Conservation (phyloP, 1,284 basidiomycete species). For the Cutaneotrichosporon sp. region DNA sequence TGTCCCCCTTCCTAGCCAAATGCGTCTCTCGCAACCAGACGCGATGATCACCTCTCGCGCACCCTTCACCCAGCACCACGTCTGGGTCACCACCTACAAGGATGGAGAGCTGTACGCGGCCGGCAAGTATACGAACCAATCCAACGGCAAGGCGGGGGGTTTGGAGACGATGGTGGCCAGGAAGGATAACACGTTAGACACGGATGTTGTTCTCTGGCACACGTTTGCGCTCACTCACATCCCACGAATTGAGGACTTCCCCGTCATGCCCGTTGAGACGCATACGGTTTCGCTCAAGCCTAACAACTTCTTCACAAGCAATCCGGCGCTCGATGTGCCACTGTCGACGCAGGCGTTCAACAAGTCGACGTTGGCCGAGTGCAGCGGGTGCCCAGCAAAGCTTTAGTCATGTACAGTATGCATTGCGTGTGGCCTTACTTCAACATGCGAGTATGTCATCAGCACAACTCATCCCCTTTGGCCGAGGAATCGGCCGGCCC, state of each 20-base stretch:
- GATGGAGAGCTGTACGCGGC: constrained; percentile 13
- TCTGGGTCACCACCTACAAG: constrained; percentile 9
- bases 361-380: constrained; percentile 24
- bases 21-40: constrained; percentile 11
- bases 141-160: constrained; percentile 5
- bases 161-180: constrained; percentile 2
- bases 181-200: not conserved
- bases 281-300: constrained; percentile 10
- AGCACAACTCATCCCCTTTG: too few relatives aligned
- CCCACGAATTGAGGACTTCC: constrained; percentile 9
- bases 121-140: constrained; percentile 13
- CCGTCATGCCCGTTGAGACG: constrained; percentile 12
- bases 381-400: not conserved
- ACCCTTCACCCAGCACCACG: constrained; percentile 11
- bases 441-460: too few relatives aligned
- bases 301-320: constrained; percentile 68
- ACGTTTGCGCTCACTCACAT: constrained; percentile 10
- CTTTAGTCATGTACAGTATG: not conserved
- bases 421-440: too few relatives aligned
- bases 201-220: constrained; percentile 12
- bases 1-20: constrained; percentile 1
- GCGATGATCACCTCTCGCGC: constrained; percentile 13
- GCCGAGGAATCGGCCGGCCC: too few relatives aligned
- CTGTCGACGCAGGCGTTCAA: constrained; percentile 44
- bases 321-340: constrained; percentile 79